Conservation (phyloP, 2,329 filamentous ascomycete species). For the Penicillium aurantiogriseum region DNA sequence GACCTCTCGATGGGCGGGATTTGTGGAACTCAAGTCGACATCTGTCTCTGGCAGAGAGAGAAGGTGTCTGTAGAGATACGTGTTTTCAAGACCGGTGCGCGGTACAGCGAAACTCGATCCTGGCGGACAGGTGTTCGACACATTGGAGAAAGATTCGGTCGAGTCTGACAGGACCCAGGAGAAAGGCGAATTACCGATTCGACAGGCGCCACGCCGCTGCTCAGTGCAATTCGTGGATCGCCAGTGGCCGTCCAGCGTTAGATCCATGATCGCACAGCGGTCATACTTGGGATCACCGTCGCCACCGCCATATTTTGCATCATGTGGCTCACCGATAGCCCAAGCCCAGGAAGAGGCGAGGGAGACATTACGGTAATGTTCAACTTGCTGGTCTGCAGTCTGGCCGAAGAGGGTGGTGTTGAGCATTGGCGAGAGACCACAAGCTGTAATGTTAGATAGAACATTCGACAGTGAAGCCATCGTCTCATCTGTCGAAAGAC, state of each 20-base stretch:
- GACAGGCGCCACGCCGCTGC: conserved; percentile 56
- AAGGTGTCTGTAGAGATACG: conserved; percentile 52
- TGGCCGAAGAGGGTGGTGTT: conserved; percentile 54
- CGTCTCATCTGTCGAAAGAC: conserved; percentile 26
- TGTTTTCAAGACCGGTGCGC: conserved; percentile 62
- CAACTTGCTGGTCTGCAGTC: conserved; percentile 50
- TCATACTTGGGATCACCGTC: conserved; percentile 33
- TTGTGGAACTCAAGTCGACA: conserved; percentile 26
- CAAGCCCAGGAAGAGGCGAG: conserved; percentile 60
- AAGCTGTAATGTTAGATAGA: conserved; percentile 48
- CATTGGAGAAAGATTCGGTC: conserved; percentile 45
- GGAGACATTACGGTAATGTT: conserved; percentile 51
- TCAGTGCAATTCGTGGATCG: conserved; percentile 55
- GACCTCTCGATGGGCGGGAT: conserved; percentile 38
- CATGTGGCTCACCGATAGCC: conserved; percentile 56
- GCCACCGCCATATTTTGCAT: conserved; percentile 37
- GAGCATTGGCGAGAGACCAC: conserved; percentile 61
- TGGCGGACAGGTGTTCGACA: conserved; percentile 49
- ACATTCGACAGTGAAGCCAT: conserved; percentile 35
- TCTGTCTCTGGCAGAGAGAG: conserved; percentile 30
- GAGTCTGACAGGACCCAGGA: conserved; percentile 54
- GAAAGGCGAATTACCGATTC: conserved; percentile 54
- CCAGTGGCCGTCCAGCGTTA: conserved; percentile 56
- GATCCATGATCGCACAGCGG: conserved; percentile 58
- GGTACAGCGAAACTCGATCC: conserved; percentile 57